Percentiles rank a stretch among this genome's conserved stretches.
Conservation (phyloP, 495 filamentous ascomycete species). For the Penicillium fimorum region DNA sequence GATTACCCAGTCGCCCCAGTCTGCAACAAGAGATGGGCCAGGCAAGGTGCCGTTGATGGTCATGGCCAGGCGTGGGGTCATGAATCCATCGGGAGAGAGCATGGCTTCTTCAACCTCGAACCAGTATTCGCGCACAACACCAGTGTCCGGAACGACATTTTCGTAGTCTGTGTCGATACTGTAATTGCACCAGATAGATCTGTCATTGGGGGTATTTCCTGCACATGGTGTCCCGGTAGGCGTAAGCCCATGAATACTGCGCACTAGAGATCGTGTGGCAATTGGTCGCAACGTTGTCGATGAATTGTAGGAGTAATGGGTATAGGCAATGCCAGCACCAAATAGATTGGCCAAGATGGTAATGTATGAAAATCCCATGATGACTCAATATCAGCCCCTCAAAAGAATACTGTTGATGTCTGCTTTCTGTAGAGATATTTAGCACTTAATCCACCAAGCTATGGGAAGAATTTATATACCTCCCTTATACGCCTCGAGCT, state of each 20-base stretch:
- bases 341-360: neutral
- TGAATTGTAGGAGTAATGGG: neutral
- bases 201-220: neutral
- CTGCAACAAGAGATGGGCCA: conserved; percentile 55
- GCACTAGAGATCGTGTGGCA: too few species aligned
- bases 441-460: neutral
- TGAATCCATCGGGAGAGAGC: conserved; percentile 64
- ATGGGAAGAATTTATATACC: neutral
- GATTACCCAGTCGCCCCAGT: conserved; percentile 66
- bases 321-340: neutral
- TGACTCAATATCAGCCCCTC: neutral
- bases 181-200: conserved; percentile 39
- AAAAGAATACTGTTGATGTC: neutral
- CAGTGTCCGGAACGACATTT: conserved; percentile 41
- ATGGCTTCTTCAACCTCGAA: conserved; percentile 40
- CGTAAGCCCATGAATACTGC: neutral
- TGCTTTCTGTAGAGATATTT: neutral
- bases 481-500: neutral
- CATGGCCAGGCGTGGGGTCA: conserved; percentile 52
- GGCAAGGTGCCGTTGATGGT: conserved; percentile 73
- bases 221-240: neutral
- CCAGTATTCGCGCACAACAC: conserved; percentile 35
- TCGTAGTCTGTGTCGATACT: conserved; percentile 58
- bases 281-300: neutral
- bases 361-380: neutral